Base-by-base conservation (phyloP, 2,329 filamentous ascomycete species). In the Hawksworthiomyces lignivorus region DNA sequence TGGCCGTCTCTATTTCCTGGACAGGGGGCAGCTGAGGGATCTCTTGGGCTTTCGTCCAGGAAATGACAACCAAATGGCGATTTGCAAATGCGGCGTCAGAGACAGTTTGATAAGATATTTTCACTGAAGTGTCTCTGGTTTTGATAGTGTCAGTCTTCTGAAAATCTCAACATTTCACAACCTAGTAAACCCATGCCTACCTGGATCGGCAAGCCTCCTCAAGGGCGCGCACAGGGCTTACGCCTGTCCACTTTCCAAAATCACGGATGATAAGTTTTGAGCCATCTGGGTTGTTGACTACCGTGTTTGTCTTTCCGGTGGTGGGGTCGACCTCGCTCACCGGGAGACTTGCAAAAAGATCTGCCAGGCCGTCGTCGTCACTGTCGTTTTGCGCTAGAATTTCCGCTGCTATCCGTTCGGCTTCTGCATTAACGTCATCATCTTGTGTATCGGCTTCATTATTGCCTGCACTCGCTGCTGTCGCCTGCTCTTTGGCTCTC, bases 171-270 rank as follows among this genome's bases (percentile, higher is more conserved):
- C 24, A 26, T 26, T 12, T 26, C 8, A 8, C 24, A 12, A 12
- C 24, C 24, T 26, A 10, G 22, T 21, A 27, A 20, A 35, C 21
- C 14, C 24, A n/a, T 28, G 47, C 59, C 51, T 61, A 84, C 82
- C 82, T 82, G 48, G 87, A 77, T 52, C 84, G 82, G 58, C 89
- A 94, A n/a, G 86, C 77, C 59, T 96, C 89, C 59, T 96, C 88
- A 11, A 97, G 64, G 21, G 86, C 72, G 50, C 84, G 75, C 48
- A 79, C 76, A 14, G 90, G 89, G 52, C 69, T 84, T 22, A 94
- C 63, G 7, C 90, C 89, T 12, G 76, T 75, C 68, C 80, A 81
- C 59, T 87, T 87, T 2, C 87, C 88, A 69, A 97, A 96, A 54
- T 96, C 84, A 32, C 85, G 73, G 36, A 94, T 73, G 1, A 68